A percentile compares a stretch with the other conserved stretches of the same genome.
Conservation (phyloP, 495 filamentous ascomycete genomes). For the Aspergillus campestris region DNA sequence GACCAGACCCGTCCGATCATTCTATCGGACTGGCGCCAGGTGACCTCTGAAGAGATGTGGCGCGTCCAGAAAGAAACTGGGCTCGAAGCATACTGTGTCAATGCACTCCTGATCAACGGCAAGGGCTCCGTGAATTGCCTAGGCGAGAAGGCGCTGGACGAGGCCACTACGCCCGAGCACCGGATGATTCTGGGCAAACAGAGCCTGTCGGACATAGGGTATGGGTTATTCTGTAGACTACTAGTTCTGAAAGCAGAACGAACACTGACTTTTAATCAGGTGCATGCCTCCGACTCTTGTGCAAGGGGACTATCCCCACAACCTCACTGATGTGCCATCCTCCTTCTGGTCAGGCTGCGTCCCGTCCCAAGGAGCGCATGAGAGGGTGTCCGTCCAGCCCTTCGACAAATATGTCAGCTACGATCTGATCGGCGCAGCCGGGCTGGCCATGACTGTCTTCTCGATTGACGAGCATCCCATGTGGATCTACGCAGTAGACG, state of each 20-base stretch:
- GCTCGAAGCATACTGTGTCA: constrained; percentile 29
- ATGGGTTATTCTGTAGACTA: constrained; percentile 4
- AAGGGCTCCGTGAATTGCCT: constrained; percentile 44
- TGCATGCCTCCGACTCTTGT: constrained; percentile 6
- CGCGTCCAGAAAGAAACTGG: constrained; percentile 27
- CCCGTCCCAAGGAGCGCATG: constrained; percentile 18
- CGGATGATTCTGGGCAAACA: constrained; percentile 17
- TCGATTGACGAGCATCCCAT: constrained; percentile 37
- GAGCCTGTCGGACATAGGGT: constrained; percentile 43
- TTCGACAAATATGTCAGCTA: constrained; percentile 22
- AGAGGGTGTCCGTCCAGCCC: constrained; percentile 23
- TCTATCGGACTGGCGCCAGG: constrained; percentile 46
- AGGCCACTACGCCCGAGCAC: constrained; percentile 23
- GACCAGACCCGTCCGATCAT: constrained; percentile 34
- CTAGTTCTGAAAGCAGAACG: neutral
- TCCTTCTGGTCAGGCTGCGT: constrained; percentile 22
- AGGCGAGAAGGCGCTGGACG: constrained; percentile 23
- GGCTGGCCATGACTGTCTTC: constrained; percentile 17
- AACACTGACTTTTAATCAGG: constrained; percentile 5
- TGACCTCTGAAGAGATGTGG: constrained; percentile 41
- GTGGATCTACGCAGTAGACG: constrained; percentile 38
- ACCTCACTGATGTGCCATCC: constrained; percentile 8
- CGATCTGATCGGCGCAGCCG: constrained; percentile 26
- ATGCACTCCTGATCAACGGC: constrained; percentile 49
- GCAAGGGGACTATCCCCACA: constrained; percentile 9